Conservation (phyloP, 768 basidiomycete genomes). For the Rhodotorula kratochvilovae region DNA sequence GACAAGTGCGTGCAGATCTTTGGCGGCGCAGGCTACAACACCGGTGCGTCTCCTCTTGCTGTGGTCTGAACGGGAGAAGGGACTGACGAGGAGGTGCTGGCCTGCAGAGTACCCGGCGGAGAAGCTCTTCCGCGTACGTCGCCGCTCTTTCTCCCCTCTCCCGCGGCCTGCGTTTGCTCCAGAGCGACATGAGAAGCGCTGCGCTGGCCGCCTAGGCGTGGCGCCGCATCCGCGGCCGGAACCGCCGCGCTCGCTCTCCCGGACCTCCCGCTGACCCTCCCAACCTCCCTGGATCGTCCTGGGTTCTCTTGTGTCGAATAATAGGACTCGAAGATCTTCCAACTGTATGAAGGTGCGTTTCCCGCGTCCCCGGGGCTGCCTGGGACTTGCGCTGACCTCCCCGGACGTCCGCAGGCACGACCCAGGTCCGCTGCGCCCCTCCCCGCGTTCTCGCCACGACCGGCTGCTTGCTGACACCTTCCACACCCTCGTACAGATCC, state of each 20-base stretch:
- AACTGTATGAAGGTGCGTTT: constrained; percentile 46
- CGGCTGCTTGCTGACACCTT: not conserved
- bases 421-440: not conserved
- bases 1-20: constrained; percentile 48
- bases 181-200: too few relatives aligned
- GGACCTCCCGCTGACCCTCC: not conserved
- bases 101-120: constrained; percentile 47
- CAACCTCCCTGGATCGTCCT: not conserved
- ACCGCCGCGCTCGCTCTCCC: too few relatives aligned
- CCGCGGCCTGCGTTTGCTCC: too few relatives aligned
- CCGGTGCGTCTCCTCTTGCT: not conserved
- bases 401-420: not conserved
- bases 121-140: constrained; percentile 44
- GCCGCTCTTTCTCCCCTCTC: not conserved
- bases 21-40: constrained; percentile 40
- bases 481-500: constrained; percentile 42
- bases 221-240: too few relatives aligned
- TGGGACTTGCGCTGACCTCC: too few relatives aligned
- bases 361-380: too few relatives aligned
- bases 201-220: too few relatives aligned
- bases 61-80: not conserved
- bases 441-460: not conserved
- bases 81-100: not conserved
- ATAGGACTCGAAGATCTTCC: constrained; percentile 45
- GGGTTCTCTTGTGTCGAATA: too few relatives aligned